Conservation (phyloP, 306 rosid species). For the Cyclanthera cordifolia region DNA sequence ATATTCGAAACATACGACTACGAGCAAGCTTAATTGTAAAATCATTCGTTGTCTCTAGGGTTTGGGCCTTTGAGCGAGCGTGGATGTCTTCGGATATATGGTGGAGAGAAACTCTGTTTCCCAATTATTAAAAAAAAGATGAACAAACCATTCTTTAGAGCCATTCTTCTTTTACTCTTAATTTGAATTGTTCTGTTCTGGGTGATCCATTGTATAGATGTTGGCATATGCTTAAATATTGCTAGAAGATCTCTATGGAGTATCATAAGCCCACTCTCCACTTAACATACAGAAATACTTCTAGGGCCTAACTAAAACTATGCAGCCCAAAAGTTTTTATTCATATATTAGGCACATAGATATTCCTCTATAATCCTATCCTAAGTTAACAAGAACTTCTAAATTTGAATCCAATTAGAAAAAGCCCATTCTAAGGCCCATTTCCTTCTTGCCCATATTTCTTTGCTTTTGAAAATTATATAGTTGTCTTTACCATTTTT, state of each 20-base stretch:
- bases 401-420: background rate
- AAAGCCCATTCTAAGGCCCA: slow-evolving; percentile 3
- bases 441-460: background rate
- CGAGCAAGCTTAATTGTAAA: too few relatives aligned
- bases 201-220: background rate
- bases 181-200: background rate
- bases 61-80: too few relatives aligned
- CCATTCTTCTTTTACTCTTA: background rate
- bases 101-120: too few relatives aligned
- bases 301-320: background rate
- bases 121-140: too few relatives aligned
- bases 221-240: background rate
- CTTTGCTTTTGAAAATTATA: background rate
- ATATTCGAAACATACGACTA: too few relatives aligned
- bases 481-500: background rate
- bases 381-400: background rate
- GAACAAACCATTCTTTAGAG: too few relatives aligned
- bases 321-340: background rate
- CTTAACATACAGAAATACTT: background rate
- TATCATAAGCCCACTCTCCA: too few relatives aligned
- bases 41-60: too few relatives aligned
- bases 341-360: background rate
- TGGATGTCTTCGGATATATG: too few relatives aligned
- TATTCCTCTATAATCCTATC: background rate
- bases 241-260: too few relatives aligned